Evolutionary conservation across 2,329 filamentous ascomycete species (phyloP).

Genomic region (Falciphora oryzae): DNA sequence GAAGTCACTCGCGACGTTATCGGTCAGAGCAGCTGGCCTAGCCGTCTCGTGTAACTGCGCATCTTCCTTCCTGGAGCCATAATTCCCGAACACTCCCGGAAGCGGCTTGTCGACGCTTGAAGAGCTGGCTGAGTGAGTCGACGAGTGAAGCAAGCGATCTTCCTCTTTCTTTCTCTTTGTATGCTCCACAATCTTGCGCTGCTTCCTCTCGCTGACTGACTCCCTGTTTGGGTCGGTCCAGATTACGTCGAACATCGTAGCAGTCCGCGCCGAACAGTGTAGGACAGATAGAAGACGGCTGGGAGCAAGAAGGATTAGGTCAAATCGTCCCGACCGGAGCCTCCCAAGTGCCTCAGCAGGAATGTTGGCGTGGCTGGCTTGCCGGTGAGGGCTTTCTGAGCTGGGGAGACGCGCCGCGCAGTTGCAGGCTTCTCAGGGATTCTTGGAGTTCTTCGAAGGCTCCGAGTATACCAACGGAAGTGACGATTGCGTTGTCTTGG

Average conservation of each 20-base stretch:
- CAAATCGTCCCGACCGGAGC: neutral
- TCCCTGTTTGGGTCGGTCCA: slow-evolving; percentile 52
- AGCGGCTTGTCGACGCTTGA: slow-evolving; percentile 6
- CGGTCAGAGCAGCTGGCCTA: neutral
- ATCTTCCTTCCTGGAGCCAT: neutral
- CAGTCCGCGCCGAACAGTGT: neutral
- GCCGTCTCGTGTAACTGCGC: neutral
- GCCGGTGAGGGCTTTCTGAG: neutral
- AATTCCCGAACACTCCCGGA: neutral
- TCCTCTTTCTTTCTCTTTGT: slow-evolving; percentile 22
- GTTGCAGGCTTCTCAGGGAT: neutral
- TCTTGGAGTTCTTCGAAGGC: neutral
- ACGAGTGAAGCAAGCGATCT: slow-evolving; percentile 12
- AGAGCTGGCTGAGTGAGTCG: slow-evolving; percentile 1
- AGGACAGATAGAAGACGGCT: neutral
- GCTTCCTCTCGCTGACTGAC: slow-evolving; percentile 45
- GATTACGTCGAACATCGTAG: slow-evolving; percentile 51
- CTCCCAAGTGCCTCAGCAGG: neutral
- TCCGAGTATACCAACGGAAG: neutral
- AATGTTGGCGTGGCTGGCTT: neutral
- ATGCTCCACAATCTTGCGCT: slow-evolving; percentile 38
- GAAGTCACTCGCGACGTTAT: neutral
- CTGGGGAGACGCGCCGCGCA: neutral
- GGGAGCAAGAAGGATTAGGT: neutral
- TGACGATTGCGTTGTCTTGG: neutral